Evolutionary conservation across 2,329 filamentous ascomycete species (phyloP).

Genomic region (Ilyonectria mors-panacis): DNA sequence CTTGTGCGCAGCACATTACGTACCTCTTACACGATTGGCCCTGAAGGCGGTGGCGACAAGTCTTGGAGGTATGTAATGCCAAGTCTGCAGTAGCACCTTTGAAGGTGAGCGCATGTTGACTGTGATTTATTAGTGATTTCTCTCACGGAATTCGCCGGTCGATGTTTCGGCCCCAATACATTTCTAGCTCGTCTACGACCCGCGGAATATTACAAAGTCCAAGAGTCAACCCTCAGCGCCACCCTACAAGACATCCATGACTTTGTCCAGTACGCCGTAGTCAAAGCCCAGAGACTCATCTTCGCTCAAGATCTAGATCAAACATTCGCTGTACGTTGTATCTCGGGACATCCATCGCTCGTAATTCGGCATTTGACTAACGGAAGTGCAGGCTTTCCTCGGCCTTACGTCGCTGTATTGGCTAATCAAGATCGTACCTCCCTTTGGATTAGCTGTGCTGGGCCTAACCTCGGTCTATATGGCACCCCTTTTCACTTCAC

Average conservation of each 20-base stretch:
- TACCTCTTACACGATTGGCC: conserved; percentile 35
- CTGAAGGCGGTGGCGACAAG: conserved; percentile 32
- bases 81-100: accelerated
- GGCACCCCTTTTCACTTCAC: conserved; percentile 36
- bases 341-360: accelerated
- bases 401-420: conserved; percentile 26
- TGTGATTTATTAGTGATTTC: conserved; percentile 18
- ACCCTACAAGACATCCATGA: conserved; percentile 40
- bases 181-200: conserved; percentile 38
- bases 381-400: conserved; percentile 21
- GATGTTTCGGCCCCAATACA: conserved; percentile 36
- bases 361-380: conserved; percentile 1
- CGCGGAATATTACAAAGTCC: conserved; percentile 37
- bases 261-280: conserved; percentile 33
- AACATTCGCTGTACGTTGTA: conserved; percentile 33
- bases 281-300: conserved; percentile 34
- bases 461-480: conserved; percentile 32
- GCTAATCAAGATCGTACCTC: conserved; percentile 33
- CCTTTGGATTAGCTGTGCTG: conserved; percentile 35
- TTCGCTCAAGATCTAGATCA: conserved; percentile 34
- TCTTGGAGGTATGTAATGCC: conserved; percentile 36
- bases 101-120: neutral
- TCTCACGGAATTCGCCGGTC: conserved; percentile 35
- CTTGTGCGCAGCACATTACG: conserved; percentile 34
- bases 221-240: conserved; percentile 39